A percentile compares a stretch with the other conserved stretches of the same genome.
These are phyloP conservation scores for Xerocomus spinulosus DNA, from an alignment of 768 basidiomycete species.

Conservation along the genomic window DNA sequence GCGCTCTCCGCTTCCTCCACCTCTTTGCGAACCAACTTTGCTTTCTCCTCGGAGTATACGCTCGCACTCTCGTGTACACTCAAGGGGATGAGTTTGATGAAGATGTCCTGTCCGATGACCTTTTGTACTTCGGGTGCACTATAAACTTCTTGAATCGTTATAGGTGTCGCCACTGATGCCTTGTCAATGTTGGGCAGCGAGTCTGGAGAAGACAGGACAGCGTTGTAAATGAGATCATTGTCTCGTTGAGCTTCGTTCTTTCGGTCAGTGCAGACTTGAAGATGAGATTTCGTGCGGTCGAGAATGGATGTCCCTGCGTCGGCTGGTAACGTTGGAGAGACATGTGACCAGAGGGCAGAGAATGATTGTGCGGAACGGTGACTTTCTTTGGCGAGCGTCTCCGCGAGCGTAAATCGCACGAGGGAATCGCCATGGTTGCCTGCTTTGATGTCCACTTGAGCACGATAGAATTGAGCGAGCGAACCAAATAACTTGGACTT, in stretches of 20 bases:
- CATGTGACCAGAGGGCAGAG: constrained; percentile 62
- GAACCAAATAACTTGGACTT: constrained; percentile 90
- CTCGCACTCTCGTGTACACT: constrained; percentile 95
- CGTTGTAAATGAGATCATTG: constrained; percentile 98
- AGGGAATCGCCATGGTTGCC: constrained; percentile 86
- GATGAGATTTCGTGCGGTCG: constrained; percentile 81
- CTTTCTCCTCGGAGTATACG: constrained; percentile 98
- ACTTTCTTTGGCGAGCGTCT: constrained; percentile 80
- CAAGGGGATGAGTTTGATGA: constrained; percentile 80
- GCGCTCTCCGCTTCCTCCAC: constrained; percentile 83
- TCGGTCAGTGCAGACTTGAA: constrained; percentile 70
- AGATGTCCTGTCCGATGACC: constrained; percentile 90
- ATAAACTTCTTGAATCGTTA: constrained; percentile 94
- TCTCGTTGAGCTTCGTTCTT: constrained; percentile 75
- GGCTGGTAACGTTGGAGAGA: constrained; percentile 78
- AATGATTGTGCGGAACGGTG: constrained; percentile 64
- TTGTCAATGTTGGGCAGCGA: constrained; percentile 82
- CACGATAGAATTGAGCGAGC: constrained; percentile 82
- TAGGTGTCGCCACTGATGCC: constrained; percentile 71
- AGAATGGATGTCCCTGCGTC: constrained; percentile 77
- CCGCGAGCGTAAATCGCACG: constrained; percentile 71
- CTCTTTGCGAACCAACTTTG: constrained; percentile 85
- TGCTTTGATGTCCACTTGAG: constrained; percentile 67
- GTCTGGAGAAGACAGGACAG: constrained; percentile 74
- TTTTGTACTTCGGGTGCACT: constrained; percentile 87